Evolutionary conservation across 805 yeast genomes (phyloP).

Genomic region (Hanseniaspora singularis): DNA sequence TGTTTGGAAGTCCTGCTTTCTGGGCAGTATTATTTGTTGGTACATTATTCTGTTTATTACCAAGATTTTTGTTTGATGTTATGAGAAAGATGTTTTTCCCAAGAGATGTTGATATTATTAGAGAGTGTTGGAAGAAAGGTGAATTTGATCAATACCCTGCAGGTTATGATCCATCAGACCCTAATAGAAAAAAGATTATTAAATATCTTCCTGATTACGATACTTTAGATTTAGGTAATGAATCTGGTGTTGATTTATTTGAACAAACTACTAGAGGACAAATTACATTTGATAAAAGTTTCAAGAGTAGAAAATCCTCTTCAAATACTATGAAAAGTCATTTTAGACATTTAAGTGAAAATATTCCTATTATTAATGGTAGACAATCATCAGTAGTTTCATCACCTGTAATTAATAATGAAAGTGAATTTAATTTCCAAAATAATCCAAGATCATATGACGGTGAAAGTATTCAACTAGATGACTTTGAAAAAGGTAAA

Average conservation of each 20-base stretch:
- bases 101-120: conserved; percentile 55
- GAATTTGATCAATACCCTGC: conserved; percentile 55
- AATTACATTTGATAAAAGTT: background rate
- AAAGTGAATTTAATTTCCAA: background rate
- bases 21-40: conserved; percentile 64
- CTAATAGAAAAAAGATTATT: conserved; percentile 44
- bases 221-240: conserved; percentile 18
- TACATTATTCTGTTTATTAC: conserved; percentile 50
- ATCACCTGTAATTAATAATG: background rate
- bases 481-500: background rate
- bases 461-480: background rate
- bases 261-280: conserved; percentile 5
- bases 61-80: conserved; percentile 54
- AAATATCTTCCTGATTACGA: conserved; percentile 23
- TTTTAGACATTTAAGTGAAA: conserved; percentile 12
- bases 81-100: conserved; percentile 44
- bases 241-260: conserved; percentile 7
- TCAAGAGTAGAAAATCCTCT: background rate
- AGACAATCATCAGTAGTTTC: conserved; percentile 13
- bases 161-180: conserved; percentile 72
- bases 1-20: conserved; percentile 48
- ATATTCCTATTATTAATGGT: conserved; percentile 11
- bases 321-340: conserved; percentile 10
- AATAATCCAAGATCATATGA: background rate
- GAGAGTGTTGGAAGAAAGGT: conserved; percentile 59